phyloP scores from a whole-genome alignment of 306 rosid genomes.

The Cercis canadensis region DNA sequence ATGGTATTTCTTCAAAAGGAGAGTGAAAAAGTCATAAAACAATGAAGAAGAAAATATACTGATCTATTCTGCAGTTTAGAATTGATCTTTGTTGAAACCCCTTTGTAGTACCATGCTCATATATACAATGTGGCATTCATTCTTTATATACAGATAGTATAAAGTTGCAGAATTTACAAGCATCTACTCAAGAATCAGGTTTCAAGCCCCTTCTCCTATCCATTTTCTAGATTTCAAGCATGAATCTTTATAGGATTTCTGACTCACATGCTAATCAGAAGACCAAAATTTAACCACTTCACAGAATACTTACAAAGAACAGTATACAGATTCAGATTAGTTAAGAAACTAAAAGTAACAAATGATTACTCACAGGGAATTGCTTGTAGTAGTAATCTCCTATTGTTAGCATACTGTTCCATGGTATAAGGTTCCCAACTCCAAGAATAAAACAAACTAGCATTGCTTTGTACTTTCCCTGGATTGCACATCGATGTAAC shows the following conservation, averaged over 20 bases:
- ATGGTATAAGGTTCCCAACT: slow-evolving; percentile 52
- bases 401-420: slow-evolving; percentile 60
- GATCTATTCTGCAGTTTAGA: no score
- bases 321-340: neutral
- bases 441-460: slow-evolving; percentile 63
- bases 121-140: no score
- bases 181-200: no score
- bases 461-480: slow-evolving; percentile 51
- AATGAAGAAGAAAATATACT: no score
- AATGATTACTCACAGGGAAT: slow-evolving; percentile 45
- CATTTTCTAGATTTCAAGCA: no score
- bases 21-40: neutral
- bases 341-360: neutral
- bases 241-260: no score
- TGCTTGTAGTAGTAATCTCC: slow-evolving; percentile 56
- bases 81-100: neutral
- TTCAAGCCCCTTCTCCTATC: no score
- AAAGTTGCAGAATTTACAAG: no score
- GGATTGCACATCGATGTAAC: neutral
- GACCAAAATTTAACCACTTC: no score
- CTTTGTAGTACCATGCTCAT: no score
- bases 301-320: neutral
- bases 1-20: slow-evolving; percentile 62
- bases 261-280: neutral
- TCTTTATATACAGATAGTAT: no score